A percentile compares a stretch with the other conserved stretches of the same genome.
phyloP scores from a whole-genome alignment of 2,329 filamentous ascomycete genomes.

The Phaeosphaeriaceae sp. region DNA sequence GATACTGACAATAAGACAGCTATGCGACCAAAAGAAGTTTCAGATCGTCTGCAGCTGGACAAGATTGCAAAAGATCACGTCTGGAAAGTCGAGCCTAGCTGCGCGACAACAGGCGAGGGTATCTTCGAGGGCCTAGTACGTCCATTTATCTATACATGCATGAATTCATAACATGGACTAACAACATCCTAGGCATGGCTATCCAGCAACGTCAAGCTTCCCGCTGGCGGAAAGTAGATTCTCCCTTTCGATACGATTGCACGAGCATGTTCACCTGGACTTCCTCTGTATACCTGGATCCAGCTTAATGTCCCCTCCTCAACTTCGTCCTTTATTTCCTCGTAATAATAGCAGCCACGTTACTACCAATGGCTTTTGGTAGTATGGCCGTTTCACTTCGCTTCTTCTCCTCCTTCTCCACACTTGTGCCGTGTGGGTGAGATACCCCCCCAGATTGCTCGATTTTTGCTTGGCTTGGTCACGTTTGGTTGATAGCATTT shows the following conservation, averaged over 20 bases:
- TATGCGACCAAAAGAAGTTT: constrained; percentile 59
- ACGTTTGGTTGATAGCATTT: neutral
- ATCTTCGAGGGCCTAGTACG: constrained; percentile 59
- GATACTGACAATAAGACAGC: constrained; percentile 40
- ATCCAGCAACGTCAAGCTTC: constrained; percentile 58
- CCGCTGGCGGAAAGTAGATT: constrained; percentile 44
- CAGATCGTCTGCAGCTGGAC: constrained; percentile 55
- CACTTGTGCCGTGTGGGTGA: too few species aligned
- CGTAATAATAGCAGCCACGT: constrained; percentile 27
- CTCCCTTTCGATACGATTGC: constrained; percentile 42
- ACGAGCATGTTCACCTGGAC: constrained; percentile 32
- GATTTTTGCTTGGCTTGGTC: too few species aligned
- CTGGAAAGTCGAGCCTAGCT: constrained; percentile 62
- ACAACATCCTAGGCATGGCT: constrained; percentile 51
- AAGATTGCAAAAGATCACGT: constrained; percentile 59
- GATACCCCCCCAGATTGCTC: constrained; percentile 3
- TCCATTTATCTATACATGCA: neutral
- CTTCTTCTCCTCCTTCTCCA: constrained; percentile 7
- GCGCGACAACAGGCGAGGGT: constrained; percentile 59
- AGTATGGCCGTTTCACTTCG: constrained; percentile 1
- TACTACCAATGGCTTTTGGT: constrained; percentile 5
- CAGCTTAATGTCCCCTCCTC: constrained; percentile 26
- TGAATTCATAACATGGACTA: constrained; percentile 10
- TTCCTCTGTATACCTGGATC: constrained; percentile 49
- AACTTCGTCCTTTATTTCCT: constrained; percentile 21